Conservation (phyloP, 768 basidiomycete genomes). For the Russula earlei region DNA sequence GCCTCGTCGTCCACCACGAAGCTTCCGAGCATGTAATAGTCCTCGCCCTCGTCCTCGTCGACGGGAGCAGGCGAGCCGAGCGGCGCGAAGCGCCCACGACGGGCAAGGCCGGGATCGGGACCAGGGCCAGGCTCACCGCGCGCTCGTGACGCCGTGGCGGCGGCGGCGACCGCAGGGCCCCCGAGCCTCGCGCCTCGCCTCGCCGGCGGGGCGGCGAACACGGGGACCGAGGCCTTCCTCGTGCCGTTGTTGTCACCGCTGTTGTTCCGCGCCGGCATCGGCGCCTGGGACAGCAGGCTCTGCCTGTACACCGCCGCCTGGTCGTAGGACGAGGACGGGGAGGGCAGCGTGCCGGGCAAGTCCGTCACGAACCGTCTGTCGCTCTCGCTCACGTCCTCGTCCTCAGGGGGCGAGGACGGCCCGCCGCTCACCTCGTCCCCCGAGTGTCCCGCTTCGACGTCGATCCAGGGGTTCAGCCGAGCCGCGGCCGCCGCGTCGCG, state of each 20-base stretch:
- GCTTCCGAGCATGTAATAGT: constrained; percentile 64
- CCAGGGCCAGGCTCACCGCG: too few species aligned
- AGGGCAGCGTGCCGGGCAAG: constrained; percentile 54
- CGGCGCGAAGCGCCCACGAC: constrained; percentile 25
- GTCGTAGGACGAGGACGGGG: constrained; percentile 61
- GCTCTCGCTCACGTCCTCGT: constrained; percentile 39
- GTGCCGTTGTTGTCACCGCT: not conserved
- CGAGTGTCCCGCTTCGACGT: constrained; percentile 67
- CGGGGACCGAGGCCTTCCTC: constrained; percentile 33
- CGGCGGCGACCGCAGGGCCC: constrained; percentile 1
- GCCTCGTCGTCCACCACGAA: constrained; percentile 77
- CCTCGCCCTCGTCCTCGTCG: constrained; percentile 41
- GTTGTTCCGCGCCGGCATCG: constrained; percentile 18
- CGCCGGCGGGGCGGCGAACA: constrained; percentile 44
- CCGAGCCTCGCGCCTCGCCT: constrained; percentile 28
- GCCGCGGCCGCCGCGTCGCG: constrained; percentile 28
- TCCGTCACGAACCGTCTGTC: constrained; percentile 61
- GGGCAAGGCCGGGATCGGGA: constrained; percentile 22
- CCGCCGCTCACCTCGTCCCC: constrained; percentile 71
- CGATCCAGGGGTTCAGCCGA: constrained; percentile 41
- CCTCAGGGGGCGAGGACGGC: constrained; percentile 44
- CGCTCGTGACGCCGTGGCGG: constrained; percentile 24
- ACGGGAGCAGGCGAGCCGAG: constrained; percentile 57
- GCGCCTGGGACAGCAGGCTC: constrained; percentile 64
- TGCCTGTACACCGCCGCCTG: constrained; percentile 61